Conservation (phyloP, 306 rosid species). For the Pyrus bretschneideri region DNA sequence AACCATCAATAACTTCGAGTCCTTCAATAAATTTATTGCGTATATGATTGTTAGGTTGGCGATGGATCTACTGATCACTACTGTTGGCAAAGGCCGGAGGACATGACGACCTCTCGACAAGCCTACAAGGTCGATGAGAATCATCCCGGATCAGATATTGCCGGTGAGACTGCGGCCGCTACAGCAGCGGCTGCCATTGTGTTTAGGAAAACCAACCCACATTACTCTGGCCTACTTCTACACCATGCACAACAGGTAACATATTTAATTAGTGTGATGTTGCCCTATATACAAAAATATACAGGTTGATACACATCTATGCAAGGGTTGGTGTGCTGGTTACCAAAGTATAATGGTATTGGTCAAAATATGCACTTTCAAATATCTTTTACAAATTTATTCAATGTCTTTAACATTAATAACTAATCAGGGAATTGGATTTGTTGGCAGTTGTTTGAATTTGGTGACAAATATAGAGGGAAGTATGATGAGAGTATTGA, state of each 20-base stretch:
- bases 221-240: conserved; percentile 63
- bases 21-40: background rate
- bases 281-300: background rate
- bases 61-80: conserved; percentile 81
- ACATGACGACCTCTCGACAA: conserved; percentile 72
- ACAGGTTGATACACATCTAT: background rate
- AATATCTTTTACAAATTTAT: background rate
- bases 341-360: background rate
- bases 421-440: background rate
- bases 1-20: background rate
- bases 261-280: background rate
- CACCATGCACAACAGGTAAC: conserved; percentile 75
- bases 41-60: conserved; percentile 49
- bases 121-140: conserved; percentile 54
- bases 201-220: conserved; percentile 66
- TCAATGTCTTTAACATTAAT: background rate
- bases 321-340: conserved; percentile 8
- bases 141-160: conserved; percentile 69
- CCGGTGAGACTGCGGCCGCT: conserved; percentile 71
- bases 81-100: conserved; percentile 94
- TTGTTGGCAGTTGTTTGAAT: conserved; percentile 62
- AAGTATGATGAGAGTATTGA: conserved; percentile 70
- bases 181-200: conserved; percentile 70
- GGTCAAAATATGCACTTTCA: background rate
- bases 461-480: conserved; percentile 64